These are phyloP conservation scores for Lachnellula willkommii DNA, from an alignment of 2,329 filamentous ascomycete species.

Conservation along the genomic window DNA sequence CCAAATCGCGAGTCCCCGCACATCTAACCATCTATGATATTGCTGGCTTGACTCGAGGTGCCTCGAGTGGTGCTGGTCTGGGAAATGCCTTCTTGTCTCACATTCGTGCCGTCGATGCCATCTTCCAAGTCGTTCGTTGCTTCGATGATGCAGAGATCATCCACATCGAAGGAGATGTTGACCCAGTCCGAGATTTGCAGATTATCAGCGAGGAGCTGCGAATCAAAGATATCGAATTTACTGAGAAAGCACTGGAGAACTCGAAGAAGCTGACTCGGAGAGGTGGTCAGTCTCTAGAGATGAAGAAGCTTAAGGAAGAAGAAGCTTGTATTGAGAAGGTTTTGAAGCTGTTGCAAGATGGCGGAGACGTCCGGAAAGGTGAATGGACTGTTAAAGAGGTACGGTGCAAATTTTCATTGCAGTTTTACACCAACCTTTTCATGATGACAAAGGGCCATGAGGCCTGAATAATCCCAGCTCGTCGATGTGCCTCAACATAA, in stretches of 20 bases:
- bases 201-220: constrained; percentile 97
- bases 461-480: constrained; percentile 99
- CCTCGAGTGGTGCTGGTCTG: constrained; percentile 93
- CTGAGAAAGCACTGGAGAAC: constrained; percentile 88
- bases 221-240: constrained; percentile 98
- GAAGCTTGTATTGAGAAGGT: constrained; percentile 91
- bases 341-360: constrained; percentile 72
- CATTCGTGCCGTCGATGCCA: constrained; percentile 95
- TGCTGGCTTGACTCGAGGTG: constrained; percentile 89
- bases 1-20: constrained; percentile 93
- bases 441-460: constrained; percentile 98
- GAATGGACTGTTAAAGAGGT: constrained; percentile 94
- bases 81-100: constrained; percentile 98
- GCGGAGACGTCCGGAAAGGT: constrained; percentile 90
- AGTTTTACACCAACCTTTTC: constrained; percentile 35
- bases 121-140: constrained; percentile 94
- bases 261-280: constrained; percentile 91
- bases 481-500: constrained; percentile 78
- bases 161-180: constrained; percentile 97
- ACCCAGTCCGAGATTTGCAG: constrained; percentile 86
- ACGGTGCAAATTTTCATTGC: constrained; percentile 39
- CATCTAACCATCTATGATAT: constrained; percentile 99
- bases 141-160: constrained; percentile 99
- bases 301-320: constrained; percentile 95
- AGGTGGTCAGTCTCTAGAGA: constrained; percentile 91